Percentiles rank a stretch among this genome's conserved stretches.
Conservation (phyloP, 2,329 filamentous ascomycete genomes). For the Colletotrichum brevisporum region DNA sequence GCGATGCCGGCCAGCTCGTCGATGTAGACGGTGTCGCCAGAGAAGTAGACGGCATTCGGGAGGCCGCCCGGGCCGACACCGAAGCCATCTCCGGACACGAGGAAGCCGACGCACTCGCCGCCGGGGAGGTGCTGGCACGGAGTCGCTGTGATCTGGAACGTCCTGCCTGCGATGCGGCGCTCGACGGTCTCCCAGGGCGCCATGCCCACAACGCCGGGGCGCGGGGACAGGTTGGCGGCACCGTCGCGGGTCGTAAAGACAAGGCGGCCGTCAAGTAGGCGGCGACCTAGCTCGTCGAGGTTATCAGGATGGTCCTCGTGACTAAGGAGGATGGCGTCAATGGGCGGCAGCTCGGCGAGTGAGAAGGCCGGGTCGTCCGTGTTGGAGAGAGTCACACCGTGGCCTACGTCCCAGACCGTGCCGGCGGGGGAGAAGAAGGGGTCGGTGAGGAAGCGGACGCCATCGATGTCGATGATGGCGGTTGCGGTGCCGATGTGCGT, state of each 20-base stretch:
- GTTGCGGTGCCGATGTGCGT: constrained; percentile 65
- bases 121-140: constrained; percentile 60
- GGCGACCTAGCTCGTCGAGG: constrained; percentile 61
- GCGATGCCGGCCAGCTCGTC: constrained; percentile 54
- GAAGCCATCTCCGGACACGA: constrained; percentile 54
- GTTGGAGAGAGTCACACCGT: constrained; percentile 46
- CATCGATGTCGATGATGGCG: constrained; percentile 60
- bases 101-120: constrained; percentile 61
- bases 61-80: constrained; percentile 51
- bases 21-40: constrained; percentile 64
- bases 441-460: constrained; percentile 60
- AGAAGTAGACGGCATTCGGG: constrained; percentile 64
- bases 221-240: constrained; percentile 57
- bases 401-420: constrained; percentile 39
- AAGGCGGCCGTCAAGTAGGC: constrained; percentile 58
- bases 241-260: constrained; percentile 63
- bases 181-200: constrained; percentile 53
- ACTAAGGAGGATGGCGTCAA: constrained; percentile 64
- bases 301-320: constrained; percentile 67
- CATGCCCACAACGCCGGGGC: constrained; percentile 57
- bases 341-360: constrained; percentile 56
- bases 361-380: constrained; percentile 52
- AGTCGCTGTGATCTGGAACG: constrained; percentile 57
- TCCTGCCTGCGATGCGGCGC: constrained; percentile 46
- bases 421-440: constrained; percentile 60